Percentiles rank a stretch among this genome's conserved stretches.
Conservation (phyloP, 2,329 filamentous ascomycete genomes). For the Curvularia eragrostidis region DNA sequence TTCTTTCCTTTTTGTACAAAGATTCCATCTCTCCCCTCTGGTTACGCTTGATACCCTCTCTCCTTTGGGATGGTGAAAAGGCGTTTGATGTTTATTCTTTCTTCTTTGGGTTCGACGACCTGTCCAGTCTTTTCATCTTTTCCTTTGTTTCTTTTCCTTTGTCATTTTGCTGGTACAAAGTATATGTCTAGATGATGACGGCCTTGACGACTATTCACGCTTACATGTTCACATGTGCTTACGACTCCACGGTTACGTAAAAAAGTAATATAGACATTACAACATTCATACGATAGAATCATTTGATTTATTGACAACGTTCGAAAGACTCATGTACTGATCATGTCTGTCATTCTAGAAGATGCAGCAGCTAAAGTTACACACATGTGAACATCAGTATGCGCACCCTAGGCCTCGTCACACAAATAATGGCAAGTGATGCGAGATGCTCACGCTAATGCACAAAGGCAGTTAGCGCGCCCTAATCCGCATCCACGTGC, state of each 20-base stretch:
- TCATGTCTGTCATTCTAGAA: background rate
- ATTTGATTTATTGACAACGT: background rate
- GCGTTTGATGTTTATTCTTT: constrained; percentile 1
- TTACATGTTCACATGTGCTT: background rate
- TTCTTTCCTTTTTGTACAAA: background rate
- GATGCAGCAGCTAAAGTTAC: background rate
- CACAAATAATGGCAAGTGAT: constrained; percentile 12
- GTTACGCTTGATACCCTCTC: constrained; percentile 1
- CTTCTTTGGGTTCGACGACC: background rate
- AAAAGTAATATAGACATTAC: constrained; percentile 1
- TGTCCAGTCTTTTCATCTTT: constrained; percentile 7
- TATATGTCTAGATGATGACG: background rate
- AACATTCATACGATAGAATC: constrained; percentile 2
- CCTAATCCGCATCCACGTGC: constrained; percentile 24
- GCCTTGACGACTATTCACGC: constrained; percentile 5
- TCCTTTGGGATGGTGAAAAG: background rate
- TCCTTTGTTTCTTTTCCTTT: constrained; percentile 2
- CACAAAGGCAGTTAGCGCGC: background rate
- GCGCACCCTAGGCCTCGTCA: background rate
- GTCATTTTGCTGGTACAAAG: background rate
- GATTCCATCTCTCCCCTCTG: background rate
- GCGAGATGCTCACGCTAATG: constrained; percentile 1
- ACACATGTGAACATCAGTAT: background rate
- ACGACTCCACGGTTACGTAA: constrained; percentile 3
- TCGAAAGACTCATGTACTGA: background rate